Conservation (phyloP, 768 basidiomycete genomes). For the Mycena haematopus region DNA sequence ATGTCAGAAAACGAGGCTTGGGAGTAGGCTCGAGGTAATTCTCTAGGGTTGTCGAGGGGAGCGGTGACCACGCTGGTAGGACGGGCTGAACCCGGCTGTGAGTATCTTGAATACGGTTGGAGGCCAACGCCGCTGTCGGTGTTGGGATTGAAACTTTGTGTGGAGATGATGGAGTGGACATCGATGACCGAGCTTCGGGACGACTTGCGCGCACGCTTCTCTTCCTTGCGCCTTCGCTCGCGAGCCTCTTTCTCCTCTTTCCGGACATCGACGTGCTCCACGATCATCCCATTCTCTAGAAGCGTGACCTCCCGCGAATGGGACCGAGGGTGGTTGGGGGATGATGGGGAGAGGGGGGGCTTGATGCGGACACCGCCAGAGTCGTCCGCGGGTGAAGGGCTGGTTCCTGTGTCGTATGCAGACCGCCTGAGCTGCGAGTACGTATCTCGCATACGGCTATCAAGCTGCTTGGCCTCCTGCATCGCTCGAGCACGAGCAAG, state of each 20-base stretch:
- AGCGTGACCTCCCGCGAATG: conserved; percentile 79
- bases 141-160: conserved; percentile 58
- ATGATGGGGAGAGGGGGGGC: conserved; percentile 55
- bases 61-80: conserved; percentile 68
- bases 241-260: conserved; percentile 79
- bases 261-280: conserved; percentile 85
- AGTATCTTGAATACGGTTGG: conserved; percentile 68
- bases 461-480: conserved; percentile 78
- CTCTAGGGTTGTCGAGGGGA: conserved; percentile 59
- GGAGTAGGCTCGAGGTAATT: conserved; percentile 71
- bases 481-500: conserved; percentile 78
- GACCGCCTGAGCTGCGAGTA: conserved; percentile 83
- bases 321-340: conserved; percentile 52
- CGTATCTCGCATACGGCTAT: conserved; percentile 79
- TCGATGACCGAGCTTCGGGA: conserved; percentile 76
- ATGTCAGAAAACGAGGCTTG: conserved; percentile 84
- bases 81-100: conserved; percentile 54
- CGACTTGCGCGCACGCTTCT: conserved; percentile 73
- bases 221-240: conserved; percentile 73
- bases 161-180: conserved; percentile 75
- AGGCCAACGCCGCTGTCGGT: conserved; percentile 65
- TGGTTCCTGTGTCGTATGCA: conserved; percentile 67
- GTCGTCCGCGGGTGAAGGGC: conserved; percentile 57
- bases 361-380: conserved; percentile 74
- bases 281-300: conserved; percentile 88